Conservation (phyloP, 2,329 filamentous ascomycete species). For the Paraconiothyrium sp. region DNA sequence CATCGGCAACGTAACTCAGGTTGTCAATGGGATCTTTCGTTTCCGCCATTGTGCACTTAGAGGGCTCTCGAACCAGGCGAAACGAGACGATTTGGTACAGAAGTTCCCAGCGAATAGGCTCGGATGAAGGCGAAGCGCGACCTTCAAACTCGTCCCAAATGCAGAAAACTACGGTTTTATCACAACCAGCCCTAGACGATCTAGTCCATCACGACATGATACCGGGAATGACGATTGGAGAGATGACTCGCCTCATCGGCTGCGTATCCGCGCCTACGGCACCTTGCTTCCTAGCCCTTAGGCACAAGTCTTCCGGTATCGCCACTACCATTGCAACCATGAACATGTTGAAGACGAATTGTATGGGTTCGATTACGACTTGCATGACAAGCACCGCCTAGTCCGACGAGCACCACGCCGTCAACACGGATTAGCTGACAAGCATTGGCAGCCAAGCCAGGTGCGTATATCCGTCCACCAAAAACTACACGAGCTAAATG, state of each 20-base stretch:
- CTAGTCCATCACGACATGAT: slow-evolving; percentile 23
- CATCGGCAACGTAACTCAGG: slow-evolving; percentile 17
- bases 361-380: slow-evolving; percentile 19
- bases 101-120: neutral
- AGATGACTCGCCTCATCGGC: slow-evolving; percentile 1
- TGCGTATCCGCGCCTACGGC: neutral
- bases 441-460: neutral
- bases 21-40: slow-evolving; percentile 13
- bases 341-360: slow-evolving; percentile 6
- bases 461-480: neutral
- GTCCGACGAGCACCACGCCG: neutral
- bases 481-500: neutral
- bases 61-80: neutral
- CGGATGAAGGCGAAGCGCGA: neutral
- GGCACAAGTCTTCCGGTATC: slow-evolving; percentile 15
- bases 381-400: slow-evolving; percentile 3
- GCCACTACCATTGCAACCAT: slow-evolving; percentile 7
- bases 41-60: slow-evolving; percentile 17
- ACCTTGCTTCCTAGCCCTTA: neutral
- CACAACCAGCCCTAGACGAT: neutral
- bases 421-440: slow-evolving; percentile 1
- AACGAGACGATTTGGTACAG: neutral
- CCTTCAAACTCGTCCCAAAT: neutral
- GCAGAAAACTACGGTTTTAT: neutral
- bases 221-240: slow-evolving; percentile 24